A percentile compares a stretch with the other conserved stretches of the same genome.
Conservation (phyloP, 306 rosid genomes). For the Vigna nakashimae region DNA sequence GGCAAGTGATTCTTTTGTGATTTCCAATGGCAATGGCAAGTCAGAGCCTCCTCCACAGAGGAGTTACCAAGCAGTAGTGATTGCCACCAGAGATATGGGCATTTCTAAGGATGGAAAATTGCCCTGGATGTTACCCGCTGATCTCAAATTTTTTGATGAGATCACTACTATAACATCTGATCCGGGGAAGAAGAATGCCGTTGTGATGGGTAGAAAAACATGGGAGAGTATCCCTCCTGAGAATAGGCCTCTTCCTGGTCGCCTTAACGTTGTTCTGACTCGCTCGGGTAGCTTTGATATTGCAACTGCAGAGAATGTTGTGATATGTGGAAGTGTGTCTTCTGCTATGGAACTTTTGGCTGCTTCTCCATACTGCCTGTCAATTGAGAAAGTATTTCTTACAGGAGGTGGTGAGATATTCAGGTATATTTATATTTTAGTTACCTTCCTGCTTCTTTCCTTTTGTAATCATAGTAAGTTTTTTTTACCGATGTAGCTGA, state of each 20-base stretch:
- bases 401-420: slow-evolving; percentile 89
- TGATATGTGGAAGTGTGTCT: slow-evolving; percentile 81
- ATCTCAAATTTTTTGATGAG: slow-evolving; percentile 75
- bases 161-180: slow-evolving; percentile 72
- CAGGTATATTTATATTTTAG: slow-evolving; percentile 54
- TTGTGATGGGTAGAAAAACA: slow-evolving; percentile 94
- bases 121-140: slow-evolving; percentile 88
- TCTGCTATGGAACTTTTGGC: slow-evolving; percentile 95
- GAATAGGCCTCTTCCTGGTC: slow-evolving; percentile 77
- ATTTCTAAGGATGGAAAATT: slow-evolving; percentile 87
- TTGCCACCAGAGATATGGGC: slow-evolving; percentile 85
- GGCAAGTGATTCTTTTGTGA: slow-evolving; percentile 69
- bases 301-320: slow-evolving; percentile 92
- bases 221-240: slow-evolving; percentile 87
- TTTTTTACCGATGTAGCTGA: slow-evolving; percentile 17
- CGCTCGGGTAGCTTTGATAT: slow-evolving; percentile 94
- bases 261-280: slow-evolving; percentile 92
- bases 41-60: slow-evolving; percentile 68
- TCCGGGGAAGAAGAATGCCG: slow-evolving; percentile 82
- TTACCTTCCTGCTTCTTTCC: slow-evolving; percentile 2
- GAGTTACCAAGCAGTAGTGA: slow-evolving; percentile 92
- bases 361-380: slow-evolving; percentile 84
- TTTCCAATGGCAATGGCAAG: slow-evolving; percentile 58
- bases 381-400: slow-evolving; percentile 94
- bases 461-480: slow-evolving; percentile 30